Evolutionary conservation across 345 rosid genomes (phyloP).

Genomic region (Camelina hispida): DNA sequence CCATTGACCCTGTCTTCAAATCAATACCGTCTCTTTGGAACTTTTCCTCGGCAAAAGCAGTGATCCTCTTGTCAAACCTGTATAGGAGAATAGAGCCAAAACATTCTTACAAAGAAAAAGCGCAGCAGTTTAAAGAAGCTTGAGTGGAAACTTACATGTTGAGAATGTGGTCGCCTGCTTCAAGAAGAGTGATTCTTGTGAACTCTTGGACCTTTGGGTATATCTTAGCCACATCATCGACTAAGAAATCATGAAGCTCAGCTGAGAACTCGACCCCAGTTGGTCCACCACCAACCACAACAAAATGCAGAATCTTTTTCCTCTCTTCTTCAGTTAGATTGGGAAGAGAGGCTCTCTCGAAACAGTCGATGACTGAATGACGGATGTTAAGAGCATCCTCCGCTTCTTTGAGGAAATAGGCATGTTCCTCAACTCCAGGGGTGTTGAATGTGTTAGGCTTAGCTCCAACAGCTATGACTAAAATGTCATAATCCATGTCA

Average conservation of each 20-base stretch:
- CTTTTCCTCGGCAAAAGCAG: slow-evolving; percentile 64
- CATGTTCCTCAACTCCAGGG: slow-evolving; percentile 77
- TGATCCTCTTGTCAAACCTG: slow-evolving; percentile 85
- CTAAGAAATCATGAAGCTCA: slow-evolving; percentile 73
- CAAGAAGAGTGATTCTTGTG: slow-evolving; percentile 71
- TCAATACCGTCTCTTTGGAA: slow-evolving; percentile 72
- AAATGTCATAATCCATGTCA: slow-evolving; percentile 68
- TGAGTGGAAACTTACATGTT: slow-evolving; percentile 58
- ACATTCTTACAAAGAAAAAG: background rate
- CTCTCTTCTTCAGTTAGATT: slow-evolving; percentile 69
- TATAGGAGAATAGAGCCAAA: background rate
- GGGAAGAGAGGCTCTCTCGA: slow-evolving; percentile 77
- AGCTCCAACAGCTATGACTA: slow-evolving; percentile 76
- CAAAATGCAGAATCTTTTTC: slow-evolving; percentile 75
- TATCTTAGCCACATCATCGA: slow-evolving; percentile 63
- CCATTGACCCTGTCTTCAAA: slow-evolving; percentile 74
- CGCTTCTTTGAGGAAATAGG: slow-evolving; percentile 77
- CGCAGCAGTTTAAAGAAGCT: background rate
- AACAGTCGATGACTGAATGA: slow-evolving; percentile 65
- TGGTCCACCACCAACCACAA: slow-evolving; percentile 92
- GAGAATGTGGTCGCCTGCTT: slow-evolving; percentile 81
- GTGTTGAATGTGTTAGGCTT: slow-evolving; percentile 77
- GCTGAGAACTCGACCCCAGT: slow-evolving; percentile 92
- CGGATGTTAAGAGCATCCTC: slow-evolving; percentile 78
- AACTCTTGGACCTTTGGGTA: slow-evolving; percentile 61